Evolutionary conservation across 768 basidiomycete species (phyloP), one percentile per base, ranked within the genome.

Genomic region (Mycena sanguinolenta): DNA sequence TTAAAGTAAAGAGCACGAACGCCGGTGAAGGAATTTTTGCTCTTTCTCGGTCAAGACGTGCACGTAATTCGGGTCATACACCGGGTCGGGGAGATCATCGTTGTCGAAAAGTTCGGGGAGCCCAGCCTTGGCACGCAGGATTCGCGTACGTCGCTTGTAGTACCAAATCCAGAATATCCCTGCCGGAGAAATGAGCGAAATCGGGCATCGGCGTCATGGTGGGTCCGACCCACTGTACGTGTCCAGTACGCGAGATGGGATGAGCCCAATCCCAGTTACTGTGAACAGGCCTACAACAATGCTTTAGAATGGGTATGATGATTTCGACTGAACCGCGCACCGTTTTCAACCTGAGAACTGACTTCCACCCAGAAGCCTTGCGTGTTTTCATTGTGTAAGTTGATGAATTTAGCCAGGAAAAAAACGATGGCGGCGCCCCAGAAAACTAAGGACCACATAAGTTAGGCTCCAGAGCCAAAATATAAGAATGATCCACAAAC

Each of bases 351-450:
- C 77, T 96, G 95, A 7, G 89, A 91, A 53, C 87, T 87, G 52
- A 94, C 84, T 80, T 95, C 93, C 19, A 95, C 87, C 95, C 95
- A 96, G 64, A 92, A 91, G 27, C 91, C 90, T 80, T 95, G 91
- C 0, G 84, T 87, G 63, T 92, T 86, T 12, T 83, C 78, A 73
- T 93, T 91, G 74, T 92, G 89, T 4, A 93, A 80, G 75, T 93
- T 89, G 78, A 95, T 95, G 53, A 89, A 84, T 76, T 87, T 89
- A 27, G 79, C 82, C 5, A 94, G 80, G 79, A 95, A 91, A 60
- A 95, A 79, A 17, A 95, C 92, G 70, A 96, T 90, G 4, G 91
- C 95, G 25, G 93, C 88, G 19, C 95, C 95, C 95, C 94, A 96
- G 75, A 96, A 95, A 0, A 91, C 95, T 88, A 75, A 7, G 23